Base-by-base conservation (phyloP, 1,139 yeast genomes). In the Hanseniaspora sp. region DNA sequence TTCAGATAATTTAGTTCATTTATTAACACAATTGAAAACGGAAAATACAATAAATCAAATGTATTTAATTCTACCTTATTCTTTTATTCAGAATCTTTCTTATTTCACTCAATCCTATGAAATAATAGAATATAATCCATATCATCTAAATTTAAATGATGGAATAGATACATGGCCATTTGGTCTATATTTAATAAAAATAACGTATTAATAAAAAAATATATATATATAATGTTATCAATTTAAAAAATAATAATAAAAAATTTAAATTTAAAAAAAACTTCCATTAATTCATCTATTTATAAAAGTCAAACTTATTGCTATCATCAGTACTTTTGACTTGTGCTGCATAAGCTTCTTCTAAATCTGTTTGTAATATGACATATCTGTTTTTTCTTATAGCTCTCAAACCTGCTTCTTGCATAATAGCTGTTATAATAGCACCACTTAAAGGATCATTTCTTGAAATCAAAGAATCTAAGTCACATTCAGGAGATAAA, bases 401-500 rank as follows among this genome's bases (percentile, higher is more conserved):
- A 0, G 99, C 99, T 63, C 97, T 80, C 62, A 94, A 77, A 60
- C 99, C 99, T 33, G 99, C 99, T 72, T 94, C 99, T 77, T 94
- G 98, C 98, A 94, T 92, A 62, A 94, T 92, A 31, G 98, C 98
- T 35, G 98, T 97, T 67, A 94, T 94, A 57, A 90, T 80, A 7
- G 99, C 98, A 64, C 99, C 99, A 43, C 96, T 86, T 58, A 94
- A 76, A 45, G 98, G 96, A 68, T 92, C 98, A 67, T 94, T 94
- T 70, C 98, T 84, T 63, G 88, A 81, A 63, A 94, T 92, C 62
- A 94, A 78, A 30, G 96, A 84, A 71, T 94, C 98, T 64, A 94
- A 77, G 67, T 94, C 99, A 54, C 82, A 95, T 70, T 94, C 99
- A 33, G 98, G 98, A 5, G 98, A 95, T 61, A 94, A 77, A 2